Conservation (phyloP, 108 stramenopile species). For the Skeletonema costatum region DNA sequence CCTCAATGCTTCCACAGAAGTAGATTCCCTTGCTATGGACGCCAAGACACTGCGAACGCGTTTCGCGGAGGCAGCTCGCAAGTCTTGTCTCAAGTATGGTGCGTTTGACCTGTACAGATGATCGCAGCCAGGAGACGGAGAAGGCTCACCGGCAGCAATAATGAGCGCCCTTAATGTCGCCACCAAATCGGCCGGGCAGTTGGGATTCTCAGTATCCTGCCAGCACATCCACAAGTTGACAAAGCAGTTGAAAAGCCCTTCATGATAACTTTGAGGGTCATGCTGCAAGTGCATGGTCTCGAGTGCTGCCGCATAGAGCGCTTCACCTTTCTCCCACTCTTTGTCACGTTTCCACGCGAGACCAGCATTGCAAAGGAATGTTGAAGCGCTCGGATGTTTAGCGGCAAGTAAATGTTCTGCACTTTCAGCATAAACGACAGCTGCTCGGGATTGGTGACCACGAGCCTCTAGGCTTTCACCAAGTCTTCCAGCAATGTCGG, state of each 20-base stretch:
- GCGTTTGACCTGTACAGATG: neutral
- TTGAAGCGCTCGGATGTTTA: neutral
- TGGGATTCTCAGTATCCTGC: neutral
- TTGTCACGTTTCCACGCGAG: neutral
- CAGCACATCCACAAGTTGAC: neutral
- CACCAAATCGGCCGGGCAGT: neutral
- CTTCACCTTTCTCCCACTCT: conserved; percentile 1
- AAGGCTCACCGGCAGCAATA: neutral
- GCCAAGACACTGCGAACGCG: neutral
- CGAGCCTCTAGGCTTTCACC: neutral
- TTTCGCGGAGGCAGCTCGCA: neutral
- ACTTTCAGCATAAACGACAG: neutral
- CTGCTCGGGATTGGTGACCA: neutral
- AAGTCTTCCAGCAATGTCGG: neutral
- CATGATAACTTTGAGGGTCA: neutral
- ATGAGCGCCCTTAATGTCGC: neutral
- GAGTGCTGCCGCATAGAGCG: neutral
- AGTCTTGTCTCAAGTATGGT: neutral
- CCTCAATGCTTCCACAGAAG: conserved; percentile 6
- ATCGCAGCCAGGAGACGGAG: neutral
- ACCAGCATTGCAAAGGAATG: neutral
- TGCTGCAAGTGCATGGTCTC: neutral
- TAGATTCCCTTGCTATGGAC: neutral
- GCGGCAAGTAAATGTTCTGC: neutral
- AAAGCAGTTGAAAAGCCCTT: neutral